Conservation (phyloP, 352 stramenopile genomes). For the Globisporangium abappressorium region DNA sequence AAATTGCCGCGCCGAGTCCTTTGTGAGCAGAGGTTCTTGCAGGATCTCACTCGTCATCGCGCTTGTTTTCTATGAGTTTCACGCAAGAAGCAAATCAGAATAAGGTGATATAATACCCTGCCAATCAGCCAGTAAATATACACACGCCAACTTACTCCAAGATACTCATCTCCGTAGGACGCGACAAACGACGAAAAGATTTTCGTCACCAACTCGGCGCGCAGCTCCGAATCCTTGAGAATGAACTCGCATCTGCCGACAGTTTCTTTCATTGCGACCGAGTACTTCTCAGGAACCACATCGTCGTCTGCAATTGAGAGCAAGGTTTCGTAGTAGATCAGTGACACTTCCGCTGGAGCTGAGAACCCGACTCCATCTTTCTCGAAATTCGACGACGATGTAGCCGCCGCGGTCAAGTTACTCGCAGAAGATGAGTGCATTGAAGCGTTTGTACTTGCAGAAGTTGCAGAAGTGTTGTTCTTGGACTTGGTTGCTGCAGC, state of each 20-base stretch:
- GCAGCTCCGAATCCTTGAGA: constrained; percentile 63
- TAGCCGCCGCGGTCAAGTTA: constrained; percentile 11
- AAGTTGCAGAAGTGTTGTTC: constrained; percentile 18
- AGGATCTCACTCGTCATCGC: constrained; percentile 55
- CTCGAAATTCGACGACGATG: constrained; percentile 51
- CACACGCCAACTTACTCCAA: constrained; percentile 34
- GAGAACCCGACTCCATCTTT: constrained; percentile 25
- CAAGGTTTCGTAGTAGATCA: constrained; percentile 57
- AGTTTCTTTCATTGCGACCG: constrained; percentile 35
- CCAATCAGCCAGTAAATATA: too few relatives aligned
- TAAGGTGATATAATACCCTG: too few relatives aligned
- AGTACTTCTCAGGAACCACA: constrained; percentile 32
- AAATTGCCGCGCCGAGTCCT: constrained; percentile 61
- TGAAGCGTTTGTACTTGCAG: constrained; percentile 4
- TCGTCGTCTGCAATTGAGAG: constrained; percentile 46
- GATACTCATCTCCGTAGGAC: constrained; percentile 63
- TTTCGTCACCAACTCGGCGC: constrained; percentile 64
- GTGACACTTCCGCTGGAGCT: constrained; percentile 28
- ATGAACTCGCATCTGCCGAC: constrained; percentile 59
- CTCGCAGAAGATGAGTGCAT: constrained; percentile 12
- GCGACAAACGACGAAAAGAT: constrained; percentile 57
- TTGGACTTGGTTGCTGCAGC: constrained; percentile 33
- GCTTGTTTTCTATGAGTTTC: constrained; percentile 44
- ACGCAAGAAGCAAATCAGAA: too few relatives aligned
- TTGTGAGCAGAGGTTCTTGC: constrained; percentile 56